These are phyloP conservation scores for Volvox carteri DNA, from an alignment of 163 green algal species.

Conservation along the genomic window DNA sequence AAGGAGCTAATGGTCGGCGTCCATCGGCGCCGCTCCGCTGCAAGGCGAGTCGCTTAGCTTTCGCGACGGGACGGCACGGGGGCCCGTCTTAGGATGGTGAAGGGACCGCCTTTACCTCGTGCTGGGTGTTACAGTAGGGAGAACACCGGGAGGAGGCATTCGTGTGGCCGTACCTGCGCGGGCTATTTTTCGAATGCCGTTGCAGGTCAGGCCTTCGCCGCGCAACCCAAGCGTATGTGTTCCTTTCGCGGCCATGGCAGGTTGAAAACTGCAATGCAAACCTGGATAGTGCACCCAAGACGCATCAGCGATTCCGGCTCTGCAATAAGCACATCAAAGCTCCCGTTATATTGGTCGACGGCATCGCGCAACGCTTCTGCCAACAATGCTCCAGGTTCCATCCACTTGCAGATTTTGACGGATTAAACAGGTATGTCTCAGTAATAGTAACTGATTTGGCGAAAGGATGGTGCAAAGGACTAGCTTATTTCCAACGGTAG, in stretches of 20 bases:
- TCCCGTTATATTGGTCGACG: slow-evolving; percentile 69
- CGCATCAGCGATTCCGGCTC: slow-evolving; percentile 51
- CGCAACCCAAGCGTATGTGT: too few relatives aligned
- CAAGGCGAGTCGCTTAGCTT: neutral
- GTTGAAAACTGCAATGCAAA: slow-evolving; percentile 14
- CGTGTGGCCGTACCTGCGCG: too few relatives aligned
- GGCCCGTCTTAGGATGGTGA: neutral
- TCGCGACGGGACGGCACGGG: neutral
- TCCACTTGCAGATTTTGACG: slow-evolving; percentile 81
- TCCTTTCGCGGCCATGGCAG: neutral
- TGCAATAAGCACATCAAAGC: slow-evolving; percentile 61
- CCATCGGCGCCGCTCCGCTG: neutral
- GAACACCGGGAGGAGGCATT: too few relatives aligned
- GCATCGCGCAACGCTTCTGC: slow-evolving; percentile 82
- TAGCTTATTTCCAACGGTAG: too few relatives aligned
- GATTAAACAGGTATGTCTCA: slow-evolving; percentile 65
- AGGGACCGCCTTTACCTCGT: too few relatives aligned
- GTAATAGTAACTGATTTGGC: neutral
- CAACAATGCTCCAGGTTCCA: slow-evolving; percentile 89
- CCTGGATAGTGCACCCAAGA: slow-evolving; percentile 21
- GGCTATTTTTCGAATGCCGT: too few relatives aligned
- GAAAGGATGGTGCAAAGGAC: neutral
- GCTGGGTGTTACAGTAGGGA: too few relatives aligned
- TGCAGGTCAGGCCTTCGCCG: too few relatives aligned
- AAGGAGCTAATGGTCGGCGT: neutral